Evolutionary conservation across 1,284 basidiomycete genomes (phyloP).

Genomic region (Ceratobasidium sp.): DNA sequence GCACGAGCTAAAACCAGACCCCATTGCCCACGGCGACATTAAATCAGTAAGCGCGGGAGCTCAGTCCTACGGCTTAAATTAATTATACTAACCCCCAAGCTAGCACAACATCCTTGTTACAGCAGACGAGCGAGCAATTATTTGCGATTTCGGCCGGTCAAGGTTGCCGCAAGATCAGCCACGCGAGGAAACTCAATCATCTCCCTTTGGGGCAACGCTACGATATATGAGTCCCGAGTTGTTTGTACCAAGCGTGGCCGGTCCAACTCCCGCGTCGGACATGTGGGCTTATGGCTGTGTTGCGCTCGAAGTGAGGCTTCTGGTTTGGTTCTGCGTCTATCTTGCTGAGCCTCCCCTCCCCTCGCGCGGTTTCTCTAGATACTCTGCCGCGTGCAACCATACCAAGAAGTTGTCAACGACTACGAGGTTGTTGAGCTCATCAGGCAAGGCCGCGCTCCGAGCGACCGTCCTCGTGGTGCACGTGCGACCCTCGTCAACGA

Average conservation of each 20-base stretch:
- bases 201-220: neutral
- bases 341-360: too few relatives aligned
- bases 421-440: conserved; percentile 12
- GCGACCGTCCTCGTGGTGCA: conserved; percentile 30
- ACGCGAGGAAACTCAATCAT: neutral
- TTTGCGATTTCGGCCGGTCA: conserved; percentile 22
- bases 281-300: conserved; percentile 36
- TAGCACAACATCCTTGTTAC: conserved; percentile 27
- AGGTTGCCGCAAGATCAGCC: neutral
- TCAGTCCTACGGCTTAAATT: neutral
- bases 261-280: conserved; percentile 17
- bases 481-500: conserved; percentile 23
- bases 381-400: conserved; percentile 31
- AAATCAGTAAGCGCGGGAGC: neutral
- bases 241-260: neutral
- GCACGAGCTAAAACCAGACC: conserved; percentile 5
- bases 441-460: conserved; percentile 23
- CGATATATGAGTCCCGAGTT: conserved; percentile 29
- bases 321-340: too few relatives aligned
- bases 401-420: conserved; percentile 9
- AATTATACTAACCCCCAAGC: neutral
- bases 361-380: neutral
- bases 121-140: neutral
- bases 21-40: conserved; percentile 26
- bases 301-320: conserved; percentile 9